These are phyloP conservation scores for Apophysomyces ossiformis DNA, from an alignment of 371 early-diverging fungal species.

Conservation along the genomic window DNA sequence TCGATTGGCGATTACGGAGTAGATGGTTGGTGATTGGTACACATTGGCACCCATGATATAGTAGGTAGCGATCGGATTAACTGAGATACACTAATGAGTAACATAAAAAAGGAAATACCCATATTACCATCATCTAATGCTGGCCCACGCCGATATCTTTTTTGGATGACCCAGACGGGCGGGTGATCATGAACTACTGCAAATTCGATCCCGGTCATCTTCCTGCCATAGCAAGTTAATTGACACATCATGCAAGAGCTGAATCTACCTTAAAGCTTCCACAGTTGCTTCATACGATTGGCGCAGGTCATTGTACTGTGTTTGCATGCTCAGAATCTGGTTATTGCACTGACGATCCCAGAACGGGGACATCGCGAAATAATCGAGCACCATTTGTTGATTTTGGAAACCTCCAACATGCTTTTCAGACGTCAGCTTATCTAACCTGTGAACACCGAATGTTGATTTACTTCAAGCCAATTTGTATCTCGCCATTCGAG, in stretches of 20 bases:
- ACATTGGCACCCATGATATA: constrained; percentile 91
- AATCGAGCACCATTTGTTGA: constrained; percentile 90
- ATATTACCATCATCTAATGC: constrained; percentile 58
- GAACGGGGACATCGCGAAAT: constrained; percentile 95
- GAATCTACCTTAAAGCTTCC: constrained; percentile 62
- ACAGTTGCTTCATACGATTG: constrained; percentile 57
- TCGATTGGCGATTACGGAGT: constrained; percentile 81
- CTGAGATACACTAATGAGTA: constrained; percentile 24
- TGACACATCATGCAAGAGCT: neutral
- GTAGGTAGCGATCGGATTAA: constrained; percentile 77
- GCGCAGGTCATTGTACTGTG: constrained; percentile 87
- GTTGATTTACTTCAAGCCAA: constrained; percentile 46
- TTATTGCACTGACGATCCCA: constrained; percentile 97
- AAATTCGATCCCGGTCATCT: constrained; percentile 92
- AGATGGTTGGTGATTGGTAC: constrained; percentile 90
- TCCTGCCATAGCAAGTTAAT: constrained; percentile 39
- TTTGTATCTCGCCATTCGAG: constrained; percentile 57
- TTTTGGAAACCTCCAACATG: constrained; percentile 70
- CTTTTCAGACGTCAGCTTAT: constrained; percentile 26
- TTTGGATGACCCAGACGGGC: constrained; percentile 88
- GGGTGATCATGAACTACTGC: constrained; percentile 76
- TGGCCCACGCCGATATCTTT: constrained; percentile 72
- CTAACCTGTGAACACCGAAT: neutral
- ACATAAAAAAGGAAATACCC: neutral
- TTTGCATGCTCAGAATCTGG: constrained; percentile 97